Percentiles rank a stretch among this genome's conserved stretches.
These are phyloP conservation scores for Vicia faba DNA, from an alignment of 306 rosid genomes.

Conservation along the genomic window DNA sequence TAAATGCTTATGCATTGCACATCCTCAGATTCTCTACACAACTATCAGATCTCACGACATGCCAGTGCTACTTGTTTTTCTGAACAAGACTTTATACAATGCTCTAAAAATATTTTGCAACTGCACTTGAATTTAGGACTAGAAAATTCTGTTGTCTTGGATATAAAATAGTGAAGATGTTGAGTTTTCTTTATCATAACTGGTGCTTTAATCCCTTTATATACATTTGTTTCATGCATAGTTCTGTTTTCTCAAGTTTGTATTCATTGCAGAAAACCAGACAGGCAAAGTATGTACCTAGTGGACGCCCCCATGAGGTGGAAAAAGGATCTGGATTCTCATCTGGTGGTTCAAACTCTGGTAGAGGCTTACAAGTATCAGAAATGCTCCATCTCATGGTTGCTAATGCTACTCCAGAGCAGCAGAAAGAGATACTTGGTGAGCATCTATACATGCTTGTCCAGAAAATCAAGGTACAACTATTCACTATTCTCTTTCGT, in stretches of 20 bases:
- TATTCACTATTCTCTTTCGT: conserved; percentile 11
- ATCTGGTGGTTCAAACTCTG: conserved; percentile 49
- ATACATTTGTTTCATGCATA: not conserved
- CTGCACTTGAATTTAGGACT: conserved; percentile 10
- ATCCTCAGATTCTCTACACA: conserved; percentile 31
- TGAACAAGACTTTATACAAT: conserved; percentile 4
- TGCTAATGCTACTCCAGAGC: conserved; percentile 69
- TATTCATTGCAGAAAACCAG: conserved; percentile 50
- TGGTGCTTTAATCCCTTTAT: conserved; percentile 1
- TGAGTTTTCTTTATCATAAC: conserved; percentile 16
- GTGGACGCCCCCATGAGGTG: conserved; percentile 53
- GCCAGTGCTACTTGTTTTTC: conserved; percentile 21
- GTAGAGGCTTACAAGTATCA: conserved; percentile 57
- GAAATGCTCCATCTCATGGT: conserved; percentile 76
- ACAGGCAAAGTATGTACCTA: conserved; percentile 54
- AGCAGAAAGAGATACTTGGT: conserved; percentile 83
- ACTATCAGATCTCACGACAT: conserved; percentile 14
- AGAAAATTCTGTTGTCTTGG: not conserved
- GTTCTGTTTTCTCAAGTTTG: conserved; percentile 34
- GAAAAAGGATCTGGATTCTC: conserved; percentile 62
- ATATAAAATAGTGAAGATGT: conserved; percentile 11
- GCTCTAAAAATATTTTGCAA: conserved; percentile 14
- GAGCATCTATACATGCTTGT: conserved; percentile 71
- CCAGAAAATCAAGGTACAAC: conserved; percentile 59
- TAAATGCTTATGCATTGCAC: conserved; percentile 23